Conservation (phyloP, 169 alveolate genomes). For the Eimeria maxima region DNA sequence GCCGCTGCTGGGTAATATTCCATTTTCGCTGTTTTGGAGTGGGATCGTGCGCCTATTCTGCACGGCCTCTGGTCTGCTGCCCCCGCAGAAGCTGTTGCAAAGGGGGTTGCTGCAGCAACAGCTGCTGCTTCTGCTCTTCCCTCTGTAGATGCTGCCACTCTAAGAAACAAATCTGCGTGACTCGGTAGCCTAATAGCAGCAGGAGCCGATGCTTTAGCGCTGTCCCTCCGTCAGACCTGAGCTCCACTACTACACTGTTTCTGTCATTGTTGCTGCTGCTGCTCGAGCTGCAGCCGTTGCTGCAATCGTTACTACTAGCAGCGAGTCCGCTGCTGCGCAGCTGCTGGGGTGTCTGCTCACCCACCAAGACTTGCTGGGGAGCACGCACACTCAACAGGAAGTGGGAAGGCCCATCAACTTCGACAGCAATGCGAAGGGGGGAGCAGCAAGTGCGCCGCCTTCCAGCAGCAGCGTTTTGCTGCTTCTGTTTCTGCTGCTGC, state of each 20-base stretch:
- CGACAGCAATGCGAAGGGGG: constrained; percentile 44
- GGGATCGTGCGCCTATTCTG: neutral
- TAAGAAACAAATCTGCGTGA: constrained; percentile 15
- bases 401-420: constrained; percentile 69
- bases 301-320: neutral
- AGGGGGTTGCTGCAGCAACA: constrained; percentile 21
- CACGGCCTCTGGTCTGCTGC: neutral
- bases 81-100: constrained; percentile 28
- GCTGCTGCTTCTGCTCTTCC: constrained; percentile 30
- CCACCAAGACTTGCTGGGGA: neutral
- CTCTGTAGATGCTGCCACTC: constrained; percentile 64
- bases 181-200: constrained; percentile 40
- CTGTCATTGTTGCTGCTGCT: constrained; percentile 19
- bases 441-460: neutral
- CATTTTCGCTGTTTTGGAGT: neutral
- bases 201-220: constrained; percentile 69
- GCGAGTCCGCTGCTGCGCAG: neutral
- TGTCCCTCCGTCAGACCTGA: constrained; percentile 47
- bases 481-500: constrained; percentile 14
- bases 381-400: constrained; percentile 17
- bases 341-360: neutral
- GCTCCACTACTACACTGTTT: neutral
- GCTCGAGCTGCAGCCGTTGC: constrained; percentile 20
- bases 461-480: neutral
- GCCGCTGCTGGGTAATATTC: neutral